Base-by-base conservation (phyloP, 768 basidiomycete genomes). In the Trametes punicea region DNA sequence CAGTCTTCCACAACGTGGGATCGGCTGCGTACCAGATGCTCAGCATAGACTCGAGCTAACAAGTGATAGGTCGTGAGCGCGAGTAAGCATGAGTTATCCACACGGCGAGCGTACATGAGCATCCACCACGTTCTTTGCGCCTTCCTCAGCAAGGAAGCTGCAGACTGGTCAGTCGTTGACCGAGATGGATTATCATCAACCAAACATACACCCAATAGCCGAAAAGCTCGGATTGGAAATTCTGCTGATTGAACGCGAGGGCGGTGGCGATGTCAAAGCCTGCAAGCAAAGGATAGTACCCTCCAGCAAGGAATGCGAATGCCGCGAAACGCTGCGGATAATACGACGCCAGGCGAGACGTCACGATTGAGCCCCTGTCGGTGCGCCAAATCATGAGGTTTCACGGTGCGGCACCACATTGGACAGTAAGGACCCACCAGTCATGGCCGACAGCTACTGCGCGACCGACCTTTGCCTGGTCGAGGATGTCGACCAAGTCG, bases 311-410 rank as follows among this genome's bases (percentile, higher is more conserved):
- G 62, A 74, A 77, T 5, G 55, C 74, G 44, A 74, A 74, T 9
- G 71, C 77, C 15, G 67, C 55, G 61, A 79, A 73, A n/a, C 77
- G 72, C 27, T 75, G 67, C 0, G 74, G 71, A 46, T 73, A 68
- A 60, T 70, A 70, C 26, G 69, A 69, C 11, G 71, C 73, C 16
- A 79, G 61, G 4, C 74, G 64, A n/a, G 75, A 72, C 9, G 59
- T 55, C 2, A 74, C 61, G 18, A 13, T 42, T 0, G 65, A 67
- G 2, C 76, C 78, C 76, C 76, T 78, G 59, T 27, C n/a, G n/a
- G 46, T 6, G 4, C 25, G 41, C 18, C 3, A 20, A 31, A 33
- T 16, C 3, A n/a, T 18, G 3, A 0, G 20, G 33, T 18, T 42
- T n/a, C 25, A 27, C 21, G 16, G 15, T n/a, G 1, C n/a, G 41